Evolutionary conservation across 805 yeast genomes (phyloP).

Genomic region (Candida qinlingensis): DNA sequence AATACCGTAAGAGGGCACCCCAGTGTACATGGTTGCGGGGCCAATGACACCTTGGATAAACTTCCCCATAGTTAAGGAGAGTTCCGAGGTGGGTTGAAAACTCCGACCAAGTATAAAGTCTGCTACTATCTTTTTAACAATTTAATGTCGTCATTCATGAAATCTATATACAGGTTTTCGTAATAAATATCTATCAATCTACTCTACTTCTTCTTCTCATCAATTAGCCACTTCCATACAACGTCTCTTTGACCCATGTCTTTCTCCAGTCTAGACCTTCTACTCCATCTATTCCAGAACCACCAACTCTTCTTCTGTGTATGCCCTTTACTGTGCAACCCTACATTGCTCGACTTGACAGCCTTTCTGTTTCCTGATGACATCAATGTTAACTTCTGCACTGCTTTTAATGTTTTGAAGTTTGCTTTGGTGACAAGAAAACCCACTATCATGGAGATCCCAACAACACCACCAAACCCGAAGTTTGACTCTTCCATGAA

Average conservation of each 20-base stretch:
- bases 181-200: background rate
- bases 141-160: background rate
- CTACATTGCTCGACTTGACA: background rate
- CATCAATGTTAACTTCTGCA: conserved; percentile 65
- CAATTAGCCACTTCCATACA: conserved; percentile 52
- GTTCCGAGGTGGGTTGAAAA: too few relatives aligned
- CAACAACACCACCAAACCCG: conserved; percentile 59
- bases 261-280: conserved; percentile 4
- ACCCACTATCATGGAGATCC: conserved; percentile 49
- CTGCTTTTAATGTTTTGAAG: conserved; percentile 51
- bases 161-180: background rate
- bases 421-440: conserved; percentile 47
- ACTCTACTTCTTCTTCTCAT: conserved; percentile 33
- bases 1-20: too few relatives aligned
- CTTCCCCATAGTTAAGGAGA: too few relatives aligned
- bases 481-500: conserved; percentile 62
- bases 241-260: conserved; percentile 35
- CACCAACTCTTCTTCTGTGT: conserved; percentile 21
- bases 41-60: too few relatives aligned
- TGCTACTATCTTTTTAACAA: too few relatives aligned
- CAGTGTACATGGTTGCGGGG: too few relatives aligned
- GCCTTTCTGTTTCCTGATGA: conserved; percentile 16
- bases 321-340: conserved; percentile 7
- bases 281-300: conserved; percentile 19
- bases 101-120: too few relatives aligned